Conservation (phyloP, 148 eudicot genomes). For the Rhododendron henanense region DNA sequence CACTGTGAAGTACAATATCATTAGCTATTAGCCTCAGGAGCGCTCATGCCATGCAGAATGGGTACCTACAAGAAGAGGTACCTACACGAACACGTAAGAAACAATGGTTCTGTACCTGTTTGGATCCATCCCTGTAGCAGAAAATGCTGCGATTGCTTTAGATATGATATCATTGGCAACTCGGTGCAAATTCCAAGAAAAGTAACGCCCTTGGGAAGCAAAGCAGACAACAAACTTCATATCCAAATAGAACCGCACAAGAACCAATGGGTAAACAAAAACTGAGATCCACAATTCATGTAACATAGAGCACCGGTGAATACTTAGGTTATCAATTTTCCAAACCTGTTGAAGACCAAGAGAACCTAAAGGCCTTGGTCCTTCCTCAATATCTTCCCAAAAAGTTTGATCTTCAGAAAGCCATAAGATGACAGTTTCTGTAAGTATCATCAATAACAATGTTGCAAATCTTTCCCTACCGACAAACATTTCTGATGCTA, state of each 20-base stretch:
- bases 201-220: conserved; percentile 91
- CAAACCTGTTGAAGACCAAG: conserved; percentile 89
- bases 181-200: conserved; percentile 81
- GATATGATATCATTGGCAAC: conserved; percentile 72
- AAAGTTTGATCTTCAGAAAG: conserved; percentile 82
- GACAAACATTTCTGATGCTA: conserved; percentile 78
- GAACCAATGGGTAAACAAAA: neutral
- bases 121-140: conserved; percentile 80
- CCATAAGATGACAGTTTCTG: conserved; percentile 85
- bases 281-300: neutral
- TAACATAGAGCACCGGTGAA: neutral
- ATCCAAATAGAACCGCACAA: conserved; percentile 83
- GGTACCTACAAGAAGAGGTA: too few relatives aligned
- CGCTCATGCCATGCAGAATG: neutral
- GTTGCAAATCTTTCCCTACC: conserved; percentile 91
- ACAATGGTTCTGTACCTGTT: conserved; percentile 42
- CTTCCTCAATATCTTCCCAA: conserved; percentile 86
- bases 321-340: neutral
- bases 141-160: conserved; percentile 76
- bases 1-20: conserved; percentile 30
- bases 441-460: conserved; percentile 76
- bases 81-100: neutral
- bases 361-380: conserved; percentile 65
- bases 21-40: neutral
- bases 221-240: conserved; percentile 94